Conservation (phyloP, 2,329 filamentous ascomycete genomes). For the Acrodontium crateriforme region DNA sequence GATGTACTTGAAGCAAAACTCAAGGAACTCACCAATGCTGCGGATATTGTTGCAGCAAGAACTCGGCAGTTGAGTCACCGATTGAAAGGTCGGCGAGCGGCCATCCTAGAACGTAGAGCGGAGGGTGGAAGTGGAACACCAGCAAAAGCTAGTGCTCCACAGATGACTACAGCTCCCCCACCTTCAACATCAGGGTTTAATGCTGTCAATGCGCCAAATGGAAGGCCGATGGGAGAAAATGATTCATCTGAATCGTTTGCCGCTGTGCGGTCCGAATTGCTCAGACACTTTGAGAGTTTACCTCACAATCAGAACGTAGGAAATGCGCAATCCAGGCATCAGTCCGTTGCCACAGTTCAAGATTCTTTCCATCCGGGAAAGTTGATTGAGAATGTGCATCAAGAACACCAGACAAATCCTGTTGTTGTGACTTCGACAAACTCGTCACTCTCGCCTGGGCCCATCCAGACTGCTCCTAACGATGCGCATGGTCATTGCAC, state of each 20-base stretch:
- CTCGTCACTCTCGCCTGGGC: constrained; percentile 19
- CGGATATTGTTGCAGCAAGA: constrained; percentile 56
- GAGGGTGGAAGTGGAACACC: constrained; percentile 23
- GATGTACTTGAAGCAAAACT: constrained; percentile 73
- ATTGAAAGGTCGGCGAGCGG: constrained; percentile 58
- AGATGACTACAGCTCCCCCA: constrained; percentile 19
- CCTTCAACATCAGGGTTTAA: constrained; percentile 34
- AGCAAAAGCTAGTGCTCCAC: constrained; percentile 17
- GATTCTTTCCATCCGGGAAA: not conserved
- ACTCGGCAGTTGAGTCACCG: constrained; percentile 71
- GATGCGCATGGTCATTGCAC: constrained; percentile 13
- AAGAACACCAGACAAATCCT: not conserved
- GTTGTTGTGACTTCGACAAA: constrained; percentile 7
- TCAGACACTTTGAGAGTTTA: constrained; percentile 49
- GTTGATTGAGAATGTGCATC: not conserved
- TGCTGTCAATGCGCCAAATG: constrained; percentile 39
- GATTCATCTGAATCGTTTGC: constrained; percentile 31
- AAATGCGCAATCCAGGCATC: constrained; percentile 12
- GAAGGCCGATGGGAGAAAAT: constrained; percentile 25
- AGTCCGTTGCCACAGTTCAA: constrained; percentile 6
- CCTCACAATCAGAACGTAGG: constrained; percentile 33
- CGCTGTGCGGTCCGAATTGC: constrained; percentile 43
- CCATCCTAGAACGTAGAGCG: constrained; percentile 53
- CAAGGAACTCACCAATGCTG: constrained; percentile 62
- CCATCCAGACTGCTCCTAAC: constrained; percentile 9